Percentiles rank a stretch among this genome's conserved stretches.
These are phyloP conservation scores for Pestalotiopsis fici DNA, from an alignment of 2,329 filamentous ascomycete species.

Conservation along the genomic window DNA sequence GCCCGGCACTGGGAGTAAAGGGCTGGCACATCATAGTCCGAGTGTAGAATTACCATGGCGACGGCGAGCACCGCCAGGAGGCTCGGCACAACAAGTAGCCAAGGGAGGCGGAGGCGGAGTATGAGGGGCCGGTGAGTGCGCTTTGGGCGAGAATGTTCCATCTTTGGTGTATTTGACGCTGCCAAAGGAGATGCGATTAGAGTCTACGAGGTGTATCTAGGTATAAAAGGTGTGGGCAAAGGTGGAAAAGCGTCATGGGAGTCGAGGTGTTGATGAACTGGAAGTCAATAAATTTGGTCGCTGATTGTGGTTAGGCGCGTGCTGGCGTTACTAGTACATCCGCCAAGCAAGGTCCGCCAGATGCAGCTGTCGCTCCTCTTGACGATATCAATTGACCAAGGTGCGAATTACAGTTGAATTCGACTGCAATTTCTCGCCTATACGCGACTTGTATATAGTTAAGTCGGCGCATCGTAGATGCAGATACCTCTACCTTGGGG, in stretches of 20 bases:
- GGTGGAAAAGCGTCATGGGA: neutral
- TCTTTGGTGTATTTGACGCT: neutral
- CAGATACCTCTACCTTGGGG: neutral
- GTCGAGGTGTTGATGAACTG: neutral
- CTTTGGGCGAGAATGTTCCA: neutral
- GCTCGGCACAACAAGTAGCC: constrained; percentile 51
- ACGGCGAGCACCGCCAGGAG: constrained; percentile 45
- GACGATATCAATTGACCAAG: neutral
- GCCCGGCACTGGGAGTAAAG: constrained; percentile 57
- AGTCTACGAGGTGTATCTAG: neutral
- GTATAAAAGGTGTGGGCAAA: neutral
- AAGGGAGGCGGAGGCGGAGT: constrained; percentile 53
- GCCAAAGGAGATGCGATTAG: neutral
- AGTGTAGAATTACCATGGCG: constrained; percentile 42
- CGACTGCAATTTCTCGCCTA: neutral
- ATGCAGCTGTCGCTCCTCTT: neutral
- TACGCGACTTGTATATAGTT: neutral
- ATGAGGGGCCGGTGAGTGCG: constrained; percentile 42
- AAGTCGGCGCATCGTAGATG: neutral
- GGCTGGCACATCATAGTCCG: constrained; percentile 51
- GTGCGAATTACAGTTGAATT: neutral
- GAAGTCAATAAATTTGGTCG: neutral
- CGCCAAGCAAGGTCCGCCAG: neutral
- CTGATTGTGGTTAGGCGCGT: neutral
- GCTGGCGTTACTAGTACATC: neutral